Percentiles rank a stretch among this genome's conserved stretches.
phyloP scores from a whole-genome alignment of 179 eudicot genomes.

The Silene noctiflora region DNA sequence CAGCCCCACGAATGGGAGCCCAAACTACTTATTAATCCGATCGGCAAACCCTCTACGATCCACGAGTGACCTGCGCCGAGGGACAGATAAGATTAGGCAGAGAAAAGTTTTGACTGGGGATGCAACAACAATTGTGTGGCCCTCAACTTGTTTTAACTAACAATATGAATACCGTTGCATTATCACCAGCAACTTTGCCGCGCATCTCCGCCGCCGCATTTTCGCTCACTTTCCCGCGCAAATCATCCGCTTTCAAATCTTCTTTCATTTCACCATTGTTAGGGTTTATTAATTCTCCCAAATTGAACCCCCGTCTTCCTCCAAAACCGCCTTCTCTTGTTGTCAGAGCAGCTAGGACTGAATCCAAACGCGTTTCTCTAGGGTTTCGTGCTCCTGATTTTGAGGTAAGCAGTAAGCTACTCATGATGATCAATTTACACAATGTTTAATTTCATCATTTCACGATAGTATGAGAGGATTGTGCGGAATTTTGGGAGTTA shows the following conservation, averaged over 20 bases:
- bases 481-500: too few species aligned
- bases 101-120: too few species aligned
- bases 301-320: not conserved
- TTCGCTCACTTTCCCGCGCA: slow-evolving; percentile 11
- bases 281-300: slow-evolving; percentile 6
- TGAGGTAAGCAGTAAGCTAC: slow-evolving; percentile 32
- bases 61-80: too few species aligned
- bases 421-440: too few species aligned
- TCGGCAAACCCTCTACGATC: too few species aligned
- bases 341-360: slow-evolving; percentile 61
- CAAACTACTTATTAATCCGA: too few species aligned
- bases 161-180: slow-evolving; percentile 8
- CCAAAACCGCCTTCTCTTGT: slow-evolving; percentile 27
- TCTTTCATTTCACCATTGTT: slow-evolving; percentile 24
- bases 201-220: slow-evolving; percentile 11
- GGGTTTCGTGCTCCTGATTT: slow-evolving; percentile 72
- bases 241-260: slow-evolving; percentile 11
- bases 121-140: too few species aligned
- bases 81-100: too few species aligned
- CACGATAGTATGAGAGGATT: not conserved
- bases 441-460: not conserved
- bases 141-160: too few species aligned
- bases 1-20: too few species aligned
- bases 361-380: slow-evolving; percentile 57
- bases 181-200: not conserved